phyloP scores from a whole-genome alignment of 306 rosid species.

The Morella rubra region DNA sequence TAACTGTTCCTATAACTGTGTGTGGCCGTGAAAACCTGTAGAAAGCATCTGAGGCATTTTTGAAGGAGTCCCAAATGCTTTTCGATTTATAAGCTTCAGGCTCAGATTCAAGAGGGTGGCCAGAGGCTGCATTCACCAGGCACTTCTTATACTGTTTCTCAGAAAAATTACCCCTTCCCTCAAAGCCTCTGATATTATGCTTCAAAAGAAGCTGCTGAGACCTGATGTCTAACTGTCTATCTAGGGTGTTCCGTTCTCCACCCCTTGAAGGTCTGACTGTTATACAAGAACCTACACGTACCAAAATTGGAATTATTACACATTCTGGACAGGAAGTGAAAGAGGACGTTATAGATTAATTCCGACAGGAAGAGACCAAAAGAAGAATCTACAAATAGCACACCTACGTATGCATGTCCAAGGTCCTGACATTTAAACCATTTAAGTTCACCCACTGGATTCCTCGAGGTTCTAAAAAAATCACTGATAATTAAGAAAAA shows the following conservation, averaged over 20 bases:
- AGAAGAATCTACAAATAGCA: neutral
- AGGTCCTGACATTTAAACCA: neutral
- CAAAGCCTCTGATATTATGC: slow-evolving; percentile 27
- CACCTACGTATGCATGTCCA: neutral
- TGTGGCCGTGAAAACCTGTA: slow-evolving; percentile 96
- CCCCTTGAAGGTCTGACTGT: slow-evolving; percentile 37
- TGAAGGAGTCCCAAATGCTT: slow-evolving; percentile 38
- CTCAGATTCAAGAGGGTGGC: slow-evolving; percentile 67
- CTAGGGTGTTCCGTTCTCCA: slow-evolving; percentile 39
- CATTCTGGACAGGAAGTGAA: neutral
- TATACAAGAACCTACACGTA: slow-evolving; percentile 38
- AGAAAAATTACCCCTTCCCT: slow-evolving; percentile 30
- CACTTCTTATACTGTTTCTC: slow-evolving; percentile 28
- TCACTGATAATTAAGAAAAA: neutral
- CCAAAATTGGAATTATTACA: slow-evolving; percentile 8
- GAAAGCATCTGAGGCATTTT: slow-evolving; percentile 61
- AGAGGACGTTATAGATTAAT: neutral
- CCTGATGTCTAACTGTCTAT: slow-evolving; percentile 31
- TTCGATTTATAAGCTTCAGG: slow-evolving; percentile 50
- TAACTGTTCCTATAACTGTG: slow-evolving; percentile 94
- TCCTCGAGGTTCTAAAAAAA: neutral
- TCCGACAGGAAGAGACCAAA: neutral
- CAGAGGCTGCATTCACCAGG: slow-evolving; percentile 62
- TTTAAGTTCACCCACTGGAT: neutral
- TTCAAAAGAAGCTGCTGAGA: slow-evolving; percentile 26